Percentiles rank a stretch among this genome's conserved stretches.
Evolutionary conservation across 352 stramenopile species (phyloP).

Genomic region (Saprolegnia diclina): DNA sequence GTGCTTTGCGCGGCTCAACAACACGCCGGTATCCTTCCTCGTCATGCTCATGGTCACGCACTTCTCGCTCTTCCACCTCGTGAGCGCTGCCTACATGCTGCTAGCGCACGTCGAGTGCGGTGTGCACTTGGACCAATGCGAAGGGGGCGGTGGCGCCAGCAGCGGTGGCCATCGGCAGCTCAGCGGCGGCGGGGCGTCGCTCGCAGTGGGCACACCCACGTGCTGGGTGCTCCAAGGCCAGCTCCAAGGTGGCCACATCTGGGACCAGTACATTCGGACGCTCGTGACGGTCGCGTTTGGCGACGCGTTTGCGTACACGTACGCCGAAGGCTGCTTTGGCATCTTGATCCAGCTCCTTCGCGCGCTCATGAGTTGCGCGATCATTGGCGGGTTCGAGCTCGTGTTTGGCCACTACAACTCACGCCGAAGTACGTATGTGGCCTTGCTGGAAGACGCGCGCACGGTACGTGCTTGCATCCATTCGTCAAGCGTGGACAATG

Average conservation of each 20-base stretch:
- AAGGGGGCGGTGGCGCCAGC: not conserved
- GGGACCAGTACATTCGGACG: conserved; percentile 22
- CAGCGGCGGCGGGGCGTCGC: not conserved
- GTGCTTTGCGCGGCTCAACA: conserved; percentile 47
- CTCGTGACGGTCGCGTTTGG: conserved; percentile 22
- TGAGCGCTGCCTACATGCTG: conserved; percentile 67
- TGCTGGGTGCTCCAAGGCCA: conserved; percentile 24
- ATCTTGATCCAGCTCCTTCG: conserved; percentile 17
- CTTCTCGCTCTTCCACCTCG: conserved; percentile 50
- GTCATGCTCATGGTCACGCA: conserved; percentile 40
- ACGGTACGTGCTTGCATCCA: not conserved
- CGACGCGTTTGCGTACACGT: conserved; percentile 16
- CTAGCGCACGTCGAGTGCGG: conserved; percentile 55
- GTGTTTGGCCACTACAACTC: conserved; percentile 25
- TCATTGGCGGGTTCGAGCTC: conserved; percentile 26
- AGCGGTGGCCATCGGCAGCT: not conserved
- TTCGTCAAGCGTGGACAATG: not conserved
- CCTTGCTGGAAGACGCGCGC: conserved; percentile 20
- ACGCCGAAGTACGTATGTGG: conserved; percentile 12
- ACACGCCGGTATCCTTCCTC: conserved; percentile 45
- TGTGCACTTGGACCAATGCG: conserved; percentile 43
- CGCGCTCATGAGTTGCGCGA: conserved; percentile 24
- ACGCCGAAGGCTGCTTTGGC: conserved; percentile 15
- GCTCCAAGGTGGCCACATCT: conserved; percentile 9
- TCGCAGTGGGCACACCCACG: not conserved